A percentile compares a stretch with the other conserved stretches of the same genome.
Evolutionary conservation across 139 green algal genomes (phyloP).

Genomic region (Chlamydomonas incerta): DNA sequence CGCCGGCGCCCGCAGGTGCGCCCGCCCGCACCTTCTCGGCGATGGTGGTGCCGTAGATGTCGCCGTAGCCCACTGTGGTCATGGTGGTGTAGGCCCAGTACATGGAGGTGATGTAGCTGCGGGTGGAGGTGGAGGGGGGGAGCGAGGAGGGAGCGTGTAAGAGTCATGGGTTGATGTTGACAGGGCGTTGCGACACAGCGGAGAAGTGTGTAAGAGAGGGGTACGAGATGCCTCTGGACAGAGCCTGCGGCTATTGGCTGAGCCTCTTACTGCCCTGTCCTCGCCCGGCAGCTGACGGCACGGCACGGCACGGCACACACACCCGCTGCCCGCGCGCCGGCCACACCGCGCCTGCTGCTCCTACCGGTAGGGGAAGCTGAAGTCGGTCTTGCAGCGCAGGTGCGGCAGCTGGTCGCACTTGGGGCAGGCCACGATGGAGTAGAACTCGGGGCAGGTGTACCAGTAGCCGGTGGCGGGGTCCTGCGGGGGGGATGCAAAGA

Average conservation of each 20-base stretch:
- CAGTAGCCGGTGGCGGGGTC: conserved; percentile 5
- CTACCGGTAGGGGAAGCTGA: conserved; percentile 56
- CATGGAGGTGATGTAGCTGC: conserved; percentile 72
- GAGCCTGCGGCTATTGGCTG: too few species aligned
- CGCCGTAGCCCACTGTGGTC: conserved; percentile 82
- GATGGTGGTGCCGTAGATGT: conserved; percentile 70
- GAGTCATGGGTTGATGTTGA: background rate
- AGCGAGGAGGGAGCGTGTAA: too few species aligned
- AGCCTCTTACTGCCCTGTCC: too few species aligned
- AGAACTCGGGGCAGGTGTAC: conserved; percentile 55
- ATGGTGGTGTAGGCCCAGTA: conserved; percentile 84
- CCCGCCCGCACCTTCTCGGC: conserved; percentile 64
- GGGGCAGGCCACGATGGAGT: conserved; percentile 35
- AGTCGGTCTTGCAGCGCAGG: conserved; percentile 54
- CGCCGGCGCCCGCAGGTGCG: too few species aligned
- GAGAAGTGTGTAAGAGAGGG: background rate
- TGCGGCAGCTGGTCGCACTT: conserved; percentile 13
- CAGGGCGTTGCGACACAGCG: too few species aligned
- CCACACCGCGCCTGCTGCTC: background rate
- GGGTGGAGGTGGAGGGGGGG: too few species aligned
- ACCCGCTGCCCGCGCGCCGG: too few species aligned
- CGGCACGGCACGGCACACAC: too few species aligned
- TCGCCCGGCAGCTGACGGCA: too few species aligned
- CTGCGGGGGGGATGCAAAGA: background rate
- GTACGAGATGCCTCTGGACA: too few species aligned